phyloP scores from a whole-genome alignment of 2,329 filamentous ascomycete species.

The Fusarium metavorans region DNA sequence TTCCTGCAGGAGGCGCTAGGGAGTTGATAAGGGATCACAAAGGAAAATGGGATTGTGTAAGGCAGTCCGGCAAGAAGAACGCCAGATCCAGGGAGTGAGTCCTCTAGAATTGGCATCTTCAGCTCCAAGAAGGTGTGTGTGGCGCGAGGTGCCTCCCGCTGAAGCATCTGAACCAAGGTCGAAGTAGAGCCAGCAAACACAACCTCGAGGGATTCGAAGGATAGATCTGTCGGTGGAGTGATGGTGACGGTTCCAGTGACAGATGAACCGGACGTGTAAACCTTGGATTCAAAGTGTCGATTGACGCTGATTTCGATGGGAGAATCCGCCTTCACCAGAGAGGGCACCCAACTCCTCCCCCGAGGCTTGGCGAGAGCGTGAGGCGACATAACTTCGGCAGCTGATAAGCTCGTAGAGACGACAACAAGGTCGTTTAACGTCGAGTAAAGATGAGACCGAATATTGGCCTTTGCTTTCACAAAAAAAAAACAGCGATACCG shows the following conservation, averaged over 20 bases:
- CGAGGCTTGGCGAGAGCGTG: slow-evolving; percentile 15
- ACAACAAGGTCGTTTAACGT: neutral
- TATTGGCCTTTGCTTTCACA: neutral
- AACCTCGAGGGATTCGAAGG: slow-evolving; percentile 26
- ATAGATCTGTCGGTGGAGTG: slow-evolving; percentile 10
- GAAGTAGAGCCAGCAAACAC: slow-evolving; percentile 16
- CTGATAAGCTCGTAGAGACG: neutral
- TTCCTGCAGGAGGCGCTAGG: slow-evolving; percentile 30
- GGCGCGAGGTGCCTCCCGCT: slow-evolving; percentile 20
- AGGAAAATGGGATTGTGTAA: slow-evolving; percentile 31
- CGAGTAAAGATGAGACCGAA: neutral
- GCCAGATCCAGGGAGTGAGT: slow-evolving; percentile 2
- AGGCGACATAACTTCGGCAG: neutral
- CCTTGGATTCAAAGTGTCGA: slow-evolving; percentile 33
- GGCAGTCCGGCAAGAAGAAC: slow-evolving; percentile 13
- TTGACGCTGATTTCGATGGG: slow-evolving; percentile 32
- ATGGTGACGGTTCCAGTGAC: slow-evolving; percentile 26
- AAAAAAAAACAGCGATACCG: neutral
- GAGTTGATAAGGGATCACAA: slow-evolving; percentile 35
- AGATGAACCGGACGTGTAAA: slow-evolving; percentile 32
- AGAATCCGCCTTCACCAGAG: slow-evolving; percentile 11
- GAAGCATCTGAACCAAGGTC: slow-evolving; percentile 22
- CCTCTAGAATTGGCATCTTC: slow-evolving; percentile 26
- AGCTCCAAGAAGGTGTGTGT: slow-evolving; percentile 31
- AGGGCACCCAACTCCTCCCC: slow-evolving; percentile 23